Evolutionary conservation across 345 rosid genomes (phyloP).

Genomic region (Lepidium aucheri): DNA sequence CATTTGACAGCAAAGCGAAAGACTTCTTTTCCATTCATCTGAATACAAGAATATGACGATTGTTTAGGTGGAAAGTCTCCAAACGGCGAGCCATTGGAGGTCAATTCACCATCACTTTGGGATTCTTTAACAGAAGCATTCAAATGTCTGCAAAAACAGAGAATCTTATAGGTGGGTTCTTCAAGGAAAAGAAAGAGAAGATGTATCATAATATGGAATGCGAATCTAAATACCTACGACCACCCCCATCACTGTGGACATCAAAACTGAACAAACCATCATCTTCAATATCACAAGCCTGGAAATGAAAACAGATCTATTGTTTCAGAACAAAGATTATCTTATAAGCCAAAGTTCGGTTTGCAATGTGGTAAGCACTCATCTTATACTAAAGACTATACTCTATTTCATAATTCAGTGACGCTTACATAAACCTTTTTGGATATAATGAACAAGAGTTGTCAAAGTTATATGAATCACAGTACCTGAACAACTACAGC

Average conservation of each 20-base stretch:
- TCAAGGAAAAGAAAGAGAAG: background rate
- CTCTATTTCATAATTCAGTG: background rate
- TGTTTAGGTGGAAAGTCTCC: slow-evolving; percentile 54
- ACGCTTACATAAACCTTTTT: background rate
- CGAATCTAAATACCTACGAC: slow-evolving; percentile 45
- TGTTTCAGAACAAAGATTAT: background rate
- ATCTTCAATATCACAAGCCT: slow-evolving; percentile 82
- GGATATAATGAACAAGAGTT: background rate
- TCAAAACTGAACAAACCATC: slow-evolving; percentile 83
- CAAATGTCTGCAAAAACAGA: slow-evolving; percentile 51
- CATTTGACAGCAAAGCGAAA: slow-evolving; percentile 78
- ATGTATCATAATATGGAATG: background rate
- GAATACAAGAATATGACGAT: slow-evolving; percentile 56
- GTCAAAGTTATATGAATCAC: background rate
- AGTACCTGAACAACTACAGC: slow-evolving; percentile 91
- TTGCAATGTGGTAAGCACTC: background rate
- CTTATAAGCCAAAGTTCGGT: background rate
- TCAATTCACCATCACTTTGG: slow-evolving; percentile 35
- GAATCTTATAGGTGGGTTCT: background rate
- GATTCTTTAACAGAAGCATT: slow-evolving; percentile 42
- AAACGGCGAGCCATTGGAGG: slow-evolving; percentile 51
- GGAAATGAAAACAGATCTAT: slow-evolving; percentile 6
- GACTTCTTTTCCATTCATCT: slow-evolving; percentile 93
- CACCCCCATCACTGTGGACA: slow-evolving; percentile 79
- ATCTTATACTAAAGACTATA: background rate